These are phyloP conservation scores for Ascochyta rabiei DNA, from an alignment of 2,329 filamentous ascomycete species.

Conservation along the genomic window DNA sequence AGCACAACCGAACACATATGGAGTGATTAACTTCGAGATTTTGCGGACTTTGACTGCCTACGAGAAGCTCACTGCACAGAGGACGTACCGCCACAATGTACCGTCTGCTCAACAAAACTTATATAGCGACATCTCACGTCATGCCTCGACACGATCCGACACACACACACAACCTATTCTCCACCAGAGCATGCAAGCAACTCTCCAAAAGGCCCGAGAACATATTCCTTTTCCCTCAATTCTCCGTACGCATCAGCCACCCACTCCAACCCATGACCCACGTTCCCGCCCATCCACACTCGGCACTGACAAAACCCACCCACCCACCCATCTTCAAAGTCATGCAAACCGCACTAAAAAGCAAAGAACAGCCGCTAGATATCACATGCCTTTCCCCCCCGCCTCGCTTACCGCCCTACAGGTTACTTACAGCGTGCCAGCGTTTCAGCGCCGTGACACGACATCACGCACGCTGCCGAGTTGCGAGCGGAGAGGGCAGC, in stretches of 20 bases:
- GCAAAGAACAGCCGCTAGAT: background rate
- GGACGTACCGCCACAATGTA: background rate
- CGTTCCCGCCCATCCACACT: background rate
- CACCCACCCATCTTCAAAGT: background rate
- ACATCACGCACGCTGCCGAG: conserved; percentile 8
- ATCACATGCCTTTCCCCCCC: background rate
- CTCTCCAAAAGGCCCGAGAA: background rate
- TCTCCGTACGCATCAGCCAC: background rate
- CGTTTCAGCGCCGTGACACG: conserved; percentile 12
- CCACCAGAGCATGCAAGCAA: conserved; percentile 1
- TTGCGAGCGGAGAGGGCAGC: background rate
- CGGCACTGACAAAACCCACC: background rate
- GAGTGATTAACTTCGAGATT: background rate
- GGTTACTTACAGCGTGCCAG: conserved; percentile 1
- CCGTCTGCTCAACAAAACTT: background rate
- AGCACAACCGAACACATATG: background rate
- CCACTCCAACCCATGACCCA: conserved; percentile 1
- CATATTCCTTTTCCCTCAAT: background rate
- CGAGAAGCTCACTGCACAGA: background rate
- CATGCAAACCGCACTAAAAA: background rate
- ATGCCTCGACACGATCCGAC: background rate
- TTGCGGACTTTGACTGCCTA: background rate
- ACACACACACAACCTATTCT: background rate
- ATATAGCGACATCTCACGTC: background rate
- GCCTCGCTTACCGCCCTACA: conserved; percentile 6